A percentile compares a stretch with the other conserved stretches of the same genome.
Conservation (phyloP, 192 early-diverging fungal genomes). For the Entomortierella parvispora region DNA sequence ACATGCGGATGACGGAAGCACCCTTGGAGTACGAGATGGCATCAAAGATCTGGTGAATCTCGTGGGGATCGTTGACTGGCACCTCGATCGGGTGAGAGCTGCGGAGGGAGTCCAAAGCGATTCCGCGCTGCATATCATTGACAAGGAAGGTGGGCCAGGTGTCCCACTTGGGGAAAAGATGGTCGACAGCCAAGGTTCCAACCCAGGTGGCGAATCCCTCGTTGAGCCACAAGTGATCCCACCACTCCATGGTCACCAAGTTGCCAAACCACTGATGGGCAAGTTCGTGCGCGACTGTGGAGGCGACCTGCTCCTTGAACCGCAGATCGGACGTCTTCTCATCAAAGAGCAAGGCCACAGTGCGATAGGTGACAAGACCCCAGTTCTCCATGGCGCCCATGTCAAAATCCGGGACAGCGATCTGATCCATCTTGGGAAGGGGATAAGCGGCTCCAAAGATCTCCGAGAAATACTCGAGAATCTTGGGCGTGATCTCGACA, state of each 20-base stretch:
- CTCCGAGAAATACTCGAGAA: slow-evolving; percentile 90
- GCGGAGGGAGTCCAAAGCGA: slow-evolving; percentile 84
- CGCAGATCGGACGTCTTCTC: slow-evolving; percentile 75
- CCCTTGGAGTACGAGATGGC: slow-evolving; percentile 93
- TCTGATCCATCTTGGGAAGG: slow-evolving; percentile 87
- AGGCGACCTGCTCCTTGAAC: slow-evolving; percentile 86
- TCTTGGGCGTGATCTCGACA: slow-evolving; percentile 77
- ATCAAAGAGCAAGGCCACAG: slow-evolving; percentile 86
- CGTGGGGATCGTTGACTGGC: slow-evolving; percentile 79
- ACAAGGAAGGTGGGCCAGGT: slow-evolving; percentile 88
- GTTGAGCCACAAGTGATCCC: slow-evolving; percentile 95
- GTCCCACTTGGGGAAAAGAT: slow-evolving; percentile 94
- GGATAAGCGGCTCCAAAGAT: slow-evolving; percentile 91
- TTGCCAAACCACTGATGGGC: slow-evolving; percentile 96
- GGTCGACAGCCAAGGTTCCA: slow-evolving; percentile 86
- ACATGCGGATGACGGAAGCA: slow-evolving; percentile 94
- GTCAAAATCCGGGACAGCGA: slow-evolving; percentile 94
- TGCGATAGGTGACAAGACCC: slow-evolving; percentile 95
- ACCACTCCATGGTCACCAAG: slow-evolving; percentile 95
- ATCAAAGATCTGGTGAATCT: slow-evolving; percentile 96
- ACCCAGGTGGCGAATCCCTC: slow-evolving; percentile 99
- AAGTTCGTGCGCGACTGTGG: slow-evolving; percentile 89
- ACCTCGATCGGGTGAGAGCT: slow-evolving; percentile 96
- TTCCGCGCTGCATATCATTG: slow-evolving; percentile 78
- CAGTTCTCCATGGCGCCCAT: slow-evolving; percentile 95